Evolutionary conservation across 1,284 basidiomycete genomes (phyloP).

Genomic region (Lentinus polychrous): DNA sequence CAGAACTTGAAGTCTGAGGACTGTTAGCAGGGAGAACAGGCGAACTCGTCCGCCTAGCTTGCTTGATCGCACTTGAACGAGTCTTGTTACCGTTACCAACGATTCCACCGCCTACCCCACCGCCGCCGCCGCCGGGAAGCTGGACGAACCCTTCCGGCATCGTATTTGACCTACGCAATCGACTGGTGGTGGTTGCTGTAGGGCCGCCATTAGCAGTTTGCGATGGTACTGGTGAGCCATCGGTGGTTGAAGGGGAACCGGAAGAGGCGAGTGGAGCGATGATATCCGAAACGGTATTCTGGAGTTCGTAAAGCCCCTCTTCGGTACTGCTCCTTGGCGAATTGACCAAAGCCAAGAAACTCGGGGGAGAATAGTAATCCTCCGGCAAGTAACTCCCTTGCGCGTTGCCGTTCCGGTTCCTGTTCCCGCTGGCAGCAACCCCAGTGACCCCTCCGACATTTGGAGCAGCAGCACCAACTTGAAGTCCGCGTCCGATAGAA

Average conservation of each 20-base stretch:
- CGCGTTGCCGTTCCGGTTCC: too few species aligned
- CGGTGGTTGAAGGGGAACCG: too few species aligned
- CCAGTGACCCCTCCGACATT: too few species aligned
- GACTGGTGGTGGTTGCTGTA: not conserved
- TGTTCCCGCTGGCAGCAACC: too few species aligned
- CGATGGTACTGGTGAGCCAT: not conserved
- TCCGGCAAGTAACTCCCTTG: too few species aligned
- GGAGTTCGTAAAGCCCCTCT: constrained; percentile 25
- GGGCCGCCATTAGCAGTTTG: not conserved
- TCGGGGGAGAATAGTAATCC: not conserved
- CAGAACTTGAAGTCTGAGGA: not conserved
- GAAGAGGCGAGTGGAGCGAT: constrained; percentile 16
- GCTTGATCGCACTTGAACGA: constrained; percentile 7
- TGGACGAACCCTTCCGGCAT: constrained; percentile 15
- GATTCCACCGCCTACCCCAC: not conserved
- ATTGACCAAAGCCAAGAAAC: constrained; percentile 9
- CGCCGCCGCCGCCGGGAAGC: not conserved
- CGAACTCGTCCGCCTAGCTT: constrained; percentile 22
- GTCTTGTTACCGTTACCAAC: not conserved
- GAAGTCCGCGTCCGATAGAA: not conserved
- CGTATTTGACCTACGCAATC: constrained; percentile 19
- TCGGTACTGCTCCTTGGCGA: constrained; percentile 23
- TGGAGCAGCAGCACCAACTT: too few species aligned
- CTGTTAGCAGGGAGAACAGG: constrained; percentile 17
- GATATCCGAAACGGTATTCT: constrained; percentile 22